A percentile compares a stretch with the other conserved stretches of the same genome.
phyloP scores from a whole-genome alignment of 345 rosid genomes.

The Eucalyptus rudis region DNA sequence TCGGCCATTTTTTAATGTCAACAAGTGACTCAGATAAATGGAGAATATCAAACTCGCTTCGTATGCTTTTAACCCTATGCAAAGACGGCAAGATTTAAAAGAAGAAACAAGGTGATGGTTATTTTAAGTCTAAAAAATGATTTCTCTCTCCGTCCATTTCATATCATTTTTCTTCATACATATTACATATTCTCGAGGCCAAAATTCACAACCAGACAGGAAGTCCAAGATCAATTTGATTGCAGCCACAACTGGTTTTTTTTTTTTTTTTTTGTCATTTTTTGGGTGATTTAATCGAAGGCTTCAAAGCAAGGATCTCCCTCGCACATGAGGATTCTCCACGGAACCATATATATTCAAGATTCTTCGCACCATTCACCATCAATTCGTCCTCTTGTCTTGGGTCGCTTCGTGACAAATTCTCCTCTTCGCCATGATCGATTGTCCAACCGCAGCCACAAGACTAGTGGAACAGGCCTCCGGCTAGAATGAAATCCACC shows the following conservation, averaged over 20 bases:
- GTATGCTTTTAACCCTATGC: not conserved
- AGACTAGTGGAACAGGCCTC: not conserved
- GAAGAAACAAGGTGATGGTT: not conserved
- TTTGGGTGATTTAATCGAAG: not conserved
- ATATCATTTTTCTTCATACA: not conserved
- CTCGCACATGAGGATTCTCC: not conserved
- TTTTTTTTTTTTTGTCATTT: not conserved
- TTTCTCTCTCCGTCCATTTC: not conserved
- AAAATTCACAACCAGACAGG: not conserved
- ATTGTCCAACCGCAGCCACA: not conserved
- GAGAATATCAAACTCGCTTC: not conserved
- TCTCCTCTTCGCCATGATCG: not conserved
- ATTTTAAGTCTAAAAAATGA: not conserved
- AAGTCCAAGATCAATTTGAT: not conserved
- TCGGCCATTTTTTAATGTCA: not conserved
- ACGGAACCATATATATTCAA: not conserved
- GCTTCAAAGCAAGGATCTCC: not conserved
- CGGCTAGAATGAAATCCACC: not conserved
- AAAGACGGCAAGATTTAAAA: not conserved
- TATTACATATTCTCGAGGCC: not conserved
- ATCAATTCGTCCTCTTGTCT: not conserved
- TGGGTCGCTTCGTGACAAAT: not conserved
- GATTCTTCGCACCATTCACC: not conserved
- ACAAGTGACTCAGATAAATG: not conserved
- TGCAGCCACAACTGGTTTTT: not conserved